Base-by-base conservation (phyloP, 129 eudicot genomes). In the Helianthus annuus region DNA sequence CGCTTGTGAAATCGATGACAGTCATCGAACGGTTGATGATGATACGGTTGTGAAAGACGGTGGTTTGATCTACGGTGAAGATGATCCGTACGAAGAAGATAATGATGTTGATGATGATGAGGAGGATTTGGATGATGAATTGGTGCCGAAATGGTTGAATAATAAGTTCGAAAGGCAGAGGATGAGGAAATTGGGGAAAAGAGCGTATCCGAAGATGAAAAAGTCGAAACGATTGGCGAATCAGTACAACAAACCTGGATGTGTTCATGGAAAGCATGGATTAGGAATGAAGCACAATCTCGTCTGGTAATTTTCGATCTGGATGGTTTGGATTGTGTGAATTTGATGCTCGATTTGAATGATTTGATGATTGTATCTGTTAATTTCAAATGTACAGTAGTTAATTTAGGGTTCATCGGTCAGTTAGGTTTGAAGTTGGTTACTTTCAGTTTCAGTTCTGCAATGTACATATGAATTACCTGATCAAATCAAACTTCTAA, bases 121-220 rank as follows among this genome's bases (percentile, higher is more conserved):
- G 17, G 85, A 48, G 17, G 93, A 77, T 40, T 57, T 84, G 67
- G 95, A 92, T 36, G 90, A 89, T 49, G 95, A 89, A 53, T 58
- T 87, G 82, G 87, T 92, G 60, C 95, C 96, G 19, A 78, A 80
- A 80, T 70, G 73, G 71, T 69, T 83, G 76, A 85, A 64, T 15
- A 74, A 48, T 49, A 76, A 74, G 56, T 83, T 85, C 17, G 88
- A 79, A 51, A 80, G 83, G 65, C 85, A 89, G 53, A 80, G 96
- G 84, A 85, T 92, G 69, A 87, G 82, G 86, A 92, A 89, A 77
- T 71, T 85, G 84, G 98, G 96, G 92, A 89, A 93, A 64, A 87
- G 83, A 69, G 83, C 70, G 7, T 76, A 70, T 53, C 69, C 85
- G 3, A 93, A 78, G 80, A 64, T 72, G 78, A 75, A 70, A 45